These are phyloP conservation scores for Botrytis hyacinthi DNA, from an alignment of 2,329 filamentous ascomycete genomes.

Conservation along the genomic window DNA sequence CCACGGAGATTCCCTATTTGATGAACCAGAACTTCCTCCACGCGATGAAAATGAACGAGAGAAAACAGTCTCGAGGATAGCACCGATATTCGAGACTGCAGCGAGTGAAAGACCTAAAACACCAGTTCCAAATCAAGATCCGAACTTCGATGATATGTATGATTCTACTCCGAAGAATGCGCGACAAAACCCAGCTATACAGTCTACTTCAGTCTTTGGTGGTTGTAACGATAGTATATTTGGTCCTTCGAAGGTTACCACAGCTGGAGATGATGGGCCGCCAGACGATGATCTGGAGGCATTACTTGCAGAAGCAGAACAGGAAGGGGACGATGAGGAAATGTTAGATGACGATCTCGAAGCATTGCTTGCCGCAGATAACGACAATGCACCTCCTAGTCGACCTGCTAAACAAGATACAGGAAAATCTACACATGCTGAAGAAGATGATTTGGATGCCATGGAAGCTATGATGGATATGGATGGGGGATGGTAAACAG, in stretches of 20 bases:
- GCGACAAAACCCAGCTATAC: conserved; percentile 27
- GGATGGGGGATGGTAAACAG: conserved; percentile 15
- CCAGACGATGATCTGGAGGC: conserved; percentile 44
- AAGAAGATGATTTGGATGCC: conserved; percentile 35
- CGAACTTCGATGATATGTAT: conserved; percentile 46
- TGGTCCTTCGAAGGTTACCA: conserved; percentile 27
- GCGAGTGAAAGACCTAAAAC: conserved; percentile 36
- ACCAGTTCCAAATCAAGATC: conserved; percentile 44
- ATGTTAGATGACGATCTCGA: conserved; percentile 33
- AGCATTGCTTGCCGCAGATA: conserved; percentile 30
- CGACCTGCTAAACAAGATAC: conserved; percentile 8
- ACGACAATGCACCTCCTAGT: conserved; percentile 24
- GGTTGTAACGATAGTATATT: conserved; percentile 31
- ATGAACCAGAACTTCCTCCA: conserved; percentile 31
- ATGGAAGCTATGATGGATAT: conserved; percentile 56
- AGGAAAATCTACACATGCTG: conserved; percentile 27
- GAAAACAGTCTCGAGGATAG: conserved; percentile 38
- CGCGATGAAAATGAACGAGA: conserved; percentile 35
- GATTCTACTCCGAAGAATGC: conserved; percentile 48
- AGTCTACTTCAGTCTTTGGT: conserved; percentile 30
- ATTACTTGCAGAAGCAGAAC: conserved; percentile 34
- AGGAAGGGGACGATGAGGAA: conserved; percentile 45
- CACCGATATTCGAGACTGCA: conserved; percentile 41
- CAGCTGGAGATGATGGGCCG: conserved; percentile 33
- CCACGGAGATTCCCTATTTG: conserved; percentile 35